Evolutionary conservation across 129 eudicot genomes (phyloP).

Genomic region (Escallonia rubra): DNA sequence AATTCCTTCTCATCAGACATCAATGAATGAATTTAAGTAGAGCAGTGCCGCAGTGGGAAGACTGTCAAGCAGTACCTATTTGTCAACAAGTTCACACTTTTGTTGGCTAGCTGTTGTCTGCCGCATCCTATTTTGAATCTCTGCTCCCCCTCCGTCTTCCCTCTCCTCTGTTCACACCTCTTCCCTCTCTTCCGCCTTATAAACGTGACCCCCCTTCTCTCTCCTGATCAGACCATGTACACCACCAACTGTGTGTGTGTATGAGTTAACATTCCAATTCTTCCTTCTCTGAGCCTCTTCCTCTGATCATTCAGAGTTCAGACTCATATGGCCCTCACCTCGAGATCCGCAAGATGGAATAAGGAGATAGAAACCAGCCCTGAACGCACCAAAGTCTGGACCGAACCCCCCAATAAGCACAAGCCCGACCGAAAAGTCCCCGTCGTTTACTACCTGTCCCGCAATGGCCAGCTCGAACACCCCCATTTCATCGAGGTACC

Average conservation of each 20-base stretch:
- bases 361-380: constrained; percentile 50
- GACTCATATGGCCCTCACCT: constrained; percentile 16
- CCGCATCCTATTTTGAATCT: constrained; percentile 49
- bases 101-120: constrained; percentile 40
- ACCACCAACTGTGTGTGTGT: neutral
- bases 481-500: constrained; percentile 91
- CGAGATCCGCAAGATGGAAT: constrained; percentile 16
- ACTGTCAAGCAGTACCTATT: neutral
- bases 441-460: constrained; percentile 66
- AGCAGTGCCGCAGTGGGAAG: neutral
- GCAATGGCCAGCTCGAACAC: constrained; percentile 86
- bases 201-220: neutral
- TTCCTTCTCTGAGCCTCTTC: neutral
- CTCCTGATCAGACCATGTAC: neutral
- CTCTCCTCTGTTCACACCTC: constrained; percentile 16
- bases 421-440: constrained; percentile 38
- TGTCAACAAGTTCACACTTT: constrained; percentile 11
- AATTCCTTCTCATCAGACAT: too few relatives aligned
- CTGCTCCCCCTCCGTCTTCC: constrained; percentile 15
- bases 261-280: neutral
- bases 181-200: neutral
- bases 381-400: constrained; percentile 59
- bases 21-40: too few relatives aligned
- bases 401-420: constrained; percentile 33
- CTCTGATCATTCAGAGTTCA: neutral